phyloP scores from a whole-genome alignment of 495 filamentous ascomycete genomes.

The Amniculicola lignicola region DNA sequence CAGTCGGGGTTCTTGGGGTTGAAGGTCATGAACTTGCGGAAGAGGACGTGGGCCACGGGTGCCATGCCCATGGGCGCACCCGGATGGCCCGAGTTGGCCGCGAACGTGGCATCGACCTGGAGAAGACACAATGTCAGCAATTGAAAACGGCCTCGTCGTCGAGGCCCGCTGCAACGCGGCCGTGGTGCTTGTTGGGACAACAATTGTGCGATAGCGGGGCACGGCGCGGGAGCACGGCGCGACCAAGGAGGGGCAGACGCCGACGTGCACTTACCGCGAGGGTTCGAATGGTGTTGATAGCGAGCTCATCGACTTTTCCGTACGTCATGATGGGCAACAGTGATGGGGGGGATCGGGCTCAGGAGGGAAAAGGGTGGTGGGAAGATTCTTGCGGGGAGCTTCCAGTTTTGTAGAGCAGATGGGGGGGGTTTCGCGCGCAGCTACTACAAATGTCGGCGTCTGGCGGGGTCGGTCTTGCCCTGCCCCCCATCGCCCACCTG shows the following conservation, averaged over 20 bases:
- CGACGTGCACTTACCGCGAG: conserved; percentile 68
- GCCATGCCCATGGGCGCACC: conserved; percentile 99
- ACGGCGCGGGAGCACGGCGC: conserved; percentile 1
- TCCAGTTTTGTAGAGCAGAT: conserved; percentile 20
- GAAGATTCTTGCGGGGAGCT: conserved; percentile 1
- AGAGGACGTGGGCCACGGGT: conserved; percentile 94
- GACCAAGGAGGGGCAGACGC: conserved; percentile 31
- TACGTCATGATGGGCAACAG: conserved; percentile 75
- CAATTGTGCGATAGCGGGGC: conserved; percentile 44
- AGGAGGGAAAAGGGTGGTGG: conserved; percentile 7
- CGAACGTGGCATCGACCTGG: conserved; percentile 94
- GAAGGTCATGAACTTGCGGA: conserved; percentile 98
- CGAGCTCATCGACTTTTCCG: conserved; percentile 77
- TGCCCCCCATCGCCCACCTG: no score
- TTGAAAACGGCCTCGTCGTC: conserved; percentile 26
- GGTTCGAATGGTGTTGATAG: conserved; percentile 95
- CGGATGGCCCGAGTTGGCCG: conserved; percentile 96
- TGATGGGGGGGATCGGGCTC: conserved; percentile 8
- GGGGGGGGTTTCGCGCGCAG: no score
- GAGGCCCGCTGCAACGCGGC: background rate
- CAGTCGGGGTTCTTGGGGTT: conserved; percentile 98
- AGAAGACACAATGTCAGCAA: conserved; percentile 36
- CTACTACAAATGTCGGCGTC: no score
- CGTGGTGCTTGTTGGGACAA: conserved; percentile 9
- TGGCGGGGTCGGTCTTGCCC: conserved; percentile 6